Percentiles rank a stretch among this genome's conserved stretches.
phyloP scores from a whole-genome alignment of 2,329 filamentous ascomycete species.

The Verruconis gallopava region DNA sequence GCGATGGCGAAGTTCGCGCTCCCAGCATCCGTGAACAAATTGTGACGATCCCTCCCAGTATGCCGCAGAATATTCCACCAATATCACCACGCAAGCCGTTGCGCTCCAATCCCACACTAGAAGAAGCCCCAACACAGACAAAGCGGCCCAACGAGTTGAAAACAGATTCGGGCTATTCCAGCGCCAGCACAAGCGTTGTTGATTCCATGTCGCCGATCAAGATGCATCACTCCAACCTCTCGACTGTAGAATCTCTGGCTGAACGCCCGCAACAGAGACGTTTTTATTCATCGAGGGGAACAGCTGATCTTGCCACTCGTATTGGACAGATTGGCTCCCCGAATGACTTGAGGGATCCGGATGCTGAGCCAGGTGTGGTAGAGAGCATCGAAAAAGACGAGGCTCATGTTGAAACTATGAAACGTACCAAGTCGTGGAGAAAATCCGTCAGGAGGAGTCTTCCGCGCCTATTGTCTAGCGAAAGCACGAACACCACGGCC shows the following conservation, averaged over 20 bases:
- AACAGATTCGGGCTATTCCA: conserved; percentile 27
- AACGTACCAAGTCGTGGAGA: conserved; percentile 7
- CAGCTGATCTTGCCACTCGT: background rate
- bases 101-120: background rate
- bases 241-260: conserved; percentile 2
- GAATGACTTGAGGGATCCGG: background rate
- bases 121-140: background rate
- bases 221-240: background rate
- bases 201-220: background rate
- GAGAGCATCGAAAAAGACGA: background rate
- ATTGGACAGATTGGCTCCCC: background rate
- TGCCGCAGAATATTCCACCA: background rate
- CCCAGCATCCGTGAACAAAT: background rate
- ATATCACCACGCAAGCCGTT: background rate
- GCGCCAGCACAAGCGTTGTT: conserved; percentile 16
- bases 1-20: too few species aligned
- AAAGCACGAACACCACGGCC: conserved; percentile 15
- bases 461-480: conserved; percentile 8
- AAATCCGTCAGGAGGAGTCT: conserved; percentile 6
- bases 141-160: conserved; percentile 17
- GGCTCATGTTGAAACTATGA: background rate
- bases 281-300: background rate
- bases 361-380: background rate
- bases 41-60: background rate
- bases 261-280: too few species aligned